Evolutionary conservation across 345 rosid genomes (phyloP).

Genomic region (Eucalyptus melliodora): DNA sequence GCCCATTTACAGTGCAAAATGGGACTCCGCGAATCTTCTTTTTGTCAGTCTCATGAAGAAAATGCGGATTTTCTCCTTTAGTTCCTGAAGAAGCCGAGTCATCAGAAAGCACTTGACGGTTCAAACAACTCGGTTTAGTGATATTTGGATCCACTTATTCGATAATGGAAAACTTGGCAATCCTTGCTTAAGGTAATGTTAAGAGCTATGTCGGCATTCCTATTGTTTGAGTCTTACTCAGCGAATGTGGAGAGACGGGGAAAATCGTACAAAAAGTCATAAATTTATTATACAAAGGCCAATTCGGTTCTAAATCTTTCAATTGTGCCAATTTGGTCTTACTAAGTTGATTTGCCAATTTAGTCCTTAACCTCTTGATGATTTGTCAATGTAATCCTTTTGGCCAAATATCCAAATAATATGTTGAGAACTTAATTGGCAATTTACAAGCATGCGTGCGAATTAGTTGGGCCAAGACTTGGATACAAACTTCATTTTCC

Average conservation of each 20-base stretch:
- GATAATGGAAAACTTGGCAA: background rate
- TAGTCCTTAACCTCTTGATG: too few relatives aligned
- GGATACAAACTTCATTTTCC: background rate
- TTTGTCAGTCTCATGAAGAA: background rate
- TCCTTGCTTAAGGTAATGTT: background rate
- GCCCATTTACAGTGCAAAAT: background rate
- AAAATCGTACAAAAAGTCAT: too few relatives aligned
- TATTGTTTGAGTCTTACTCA: background rate
- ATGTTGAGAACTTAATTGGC: too few relatives aligned
- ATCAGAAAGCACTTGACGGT: background rate
- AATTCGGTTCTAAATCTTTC: too few relatives aligned
- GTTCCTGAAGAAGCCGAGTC: background rate
- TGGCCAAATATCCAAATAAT: too few relatives aligned
- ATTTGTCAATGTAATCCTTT: too few relatives aligned
- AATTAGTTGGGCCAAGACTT: background rate
- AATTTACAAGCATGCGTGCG: background rate
- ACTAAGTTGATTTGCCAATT: too few relatives aligned
- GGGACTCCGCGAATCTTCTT: background rate
- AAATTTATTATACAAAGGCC: accelerated
- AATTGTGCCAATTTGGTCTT: too few relatives aligned
- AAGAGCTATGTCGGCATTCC: background rate
- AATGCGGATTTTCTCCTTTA: background rate
- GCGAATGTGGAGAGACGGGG: background rate
- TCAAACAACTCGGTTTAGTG: background rate
- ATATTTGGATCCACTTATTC: background rate